Evolutionary conservation across 2,329 filamentous ascomycete species (phyloP), one percentile per base, ranked within the genome.

Genomic region (Atkinsonella texensis): DNA sequence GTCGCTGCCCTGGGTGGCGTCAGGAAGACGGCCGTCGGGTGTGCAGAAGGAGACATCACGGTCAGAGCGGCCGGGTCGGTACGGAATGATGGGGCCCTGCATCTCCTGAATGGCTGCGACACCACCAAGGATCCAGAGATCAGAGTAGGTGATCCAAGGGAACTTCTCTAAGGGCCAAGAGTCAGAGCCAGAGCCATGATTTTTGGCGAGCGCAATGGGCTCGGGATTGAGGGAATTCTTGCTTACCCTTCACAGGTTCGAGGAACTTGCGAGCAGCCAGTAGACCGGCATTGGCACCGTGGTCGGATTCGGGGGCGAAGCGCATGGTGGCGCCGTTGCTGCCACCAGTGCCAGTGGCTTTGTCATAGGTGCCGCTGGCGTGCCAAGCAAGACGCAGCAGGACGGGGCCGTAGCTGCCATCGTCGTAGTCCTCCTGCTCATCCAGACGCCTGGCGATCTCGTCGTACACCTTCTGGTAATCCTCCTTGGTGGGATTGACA

Each of bases 251-350:
- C 62, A 97, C 77, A 56, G 90, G 89, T 72, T 94, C 87, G 54
- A 97, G 80, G 76, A 97, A 96, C 71, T 95, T 84, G 54, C 91
- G 87, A 56, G 91, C 93, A 61, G 80, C 73, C 66, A 85, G 83
- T 63, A 97, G 77, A 60, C 91, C 93, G 54, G 91, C 89, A 65
- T 98, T 98, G 70, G 91, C 93, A 60, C 89, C 89, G 71, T 98
- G 91, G 68, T 84, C 83, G 54, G 81, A 76, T 74, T 97, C 93
- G 46, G 91, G 90, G 23, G 83, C 76, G 68, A 96, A 97, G 65
- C 93, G 83, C 93, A 97, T 97, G 58, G 90, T 96, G 53, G 91
- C 91, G 58, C 93, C 91, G 69, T 97, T 95, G 76, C 86, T 91
- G 59, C 91, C 91, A 62, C 91, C 93, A 45, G 91, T 97, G 58